Evolutionary conservation across 2,329 filamentous ascomycete genomes (phyloP).

Genomic region (Teratosphaeria epicoccoides): DNA sequence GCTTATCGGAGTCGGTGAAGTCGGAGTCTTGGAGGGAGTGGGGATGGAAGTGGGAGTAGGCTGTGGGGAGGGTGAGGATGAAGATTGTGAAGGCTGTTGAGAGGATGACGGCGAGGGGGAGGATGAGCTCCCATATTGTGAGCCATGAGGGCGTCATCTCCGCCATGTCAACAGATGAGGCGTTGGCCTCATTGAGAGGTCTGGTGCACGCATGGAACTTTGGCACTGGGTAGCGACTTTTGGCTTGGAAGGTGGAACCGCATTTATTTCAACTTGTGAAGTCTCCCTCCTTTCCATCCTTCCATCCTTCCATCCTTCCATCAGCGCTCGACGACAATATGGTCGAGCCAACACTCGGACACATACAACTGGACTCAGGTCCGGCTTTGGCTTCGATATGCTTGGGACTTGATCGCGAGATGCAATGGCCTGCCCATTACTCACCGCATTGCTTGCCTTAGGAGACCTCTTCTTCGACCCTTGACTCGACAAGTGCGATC

Average conservation of each 20-base stretch:
- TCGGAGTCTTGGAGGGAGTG: slow-evolving; percentile 15
- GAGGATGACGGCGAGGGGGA: slow-evolving; percentile 31
- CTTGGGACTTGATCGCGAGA: background rate
- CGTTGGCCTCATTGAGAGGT: background rate
- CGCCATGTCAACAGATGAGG: background rate
- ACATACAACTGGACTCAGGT: no score
- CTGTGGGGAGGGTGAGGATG: slow-evolving; percentile 43
- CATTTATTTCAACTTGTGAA: no score
- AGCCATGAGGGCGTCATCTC: slow-evolving; percentile 22
- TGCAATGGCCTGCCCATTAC: background rate
- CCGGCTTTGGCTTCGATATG: no score
- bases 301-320: no score
- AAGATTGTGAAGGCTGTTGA: slow-evolving; percentile 39
- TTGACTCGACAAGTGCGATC: background rate
- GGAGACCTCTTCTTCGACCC: background rate
- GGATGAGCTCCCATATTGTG: slow-evolving; percentile 25
- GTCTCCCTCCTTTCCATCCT: no score
- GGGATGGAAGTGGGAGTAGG: slow-evolving; percentile 35
- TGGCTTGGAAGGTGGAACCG: no score
- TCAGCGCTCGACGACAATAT: no score
- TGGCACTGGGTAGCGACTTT: background rate
- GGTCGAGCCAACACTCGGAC: no score
- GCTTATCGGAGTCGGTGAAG: slow-evolving; percentile 20
- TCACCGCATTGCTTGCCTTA: background rate
- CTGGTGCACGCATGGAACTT: no score